Evolutionary conservation across 2,329 filamentous ascomycete genomes (phyloP).

Genomic region (Pseudocercospora ulei): DNA sequence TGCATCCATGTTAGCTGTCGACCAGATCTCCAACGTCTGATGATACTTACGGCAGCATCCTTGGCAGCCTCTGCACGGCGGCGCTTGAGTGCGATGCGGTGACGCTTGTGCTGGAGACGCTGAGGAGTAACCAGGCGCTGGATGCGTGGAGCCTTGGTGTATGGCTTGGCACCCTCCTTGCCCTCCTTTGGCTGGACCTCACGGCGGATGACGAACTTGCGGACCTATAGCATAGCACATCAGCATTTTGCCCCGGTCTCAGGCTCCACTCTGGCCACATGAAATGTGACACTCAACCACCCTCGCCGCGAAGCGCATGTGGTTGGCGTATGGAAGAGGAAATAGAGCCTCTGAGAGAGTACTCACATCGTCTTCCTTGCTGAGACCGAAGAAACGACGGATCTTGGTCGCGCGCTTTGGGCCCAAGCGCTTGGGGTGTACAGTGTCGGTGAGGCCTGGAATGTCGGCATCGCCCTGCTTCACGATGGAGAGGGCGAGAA

Average conservation of each 20-base stretch:
- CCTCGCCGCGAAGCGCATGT: slow-evolving; percentile 6
- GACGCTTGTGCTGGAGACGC: slow-evolving; percentile 99
- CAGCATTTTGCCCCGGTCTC: slow-evolving; percentile 29
- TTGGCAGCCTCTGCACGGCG: slow-evolving; percentile 94
- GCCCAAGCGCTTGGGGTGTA: slow-evolving; percentile 97
- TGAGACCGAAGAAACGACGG: slow-evolving; percentile 98
- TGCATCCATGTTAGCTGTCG: slow-evolving; percentile 42
- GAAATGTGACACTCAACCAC: slow-evolving; percentile 15
- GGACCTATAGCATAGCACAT: slow-evolving; percentile 54
- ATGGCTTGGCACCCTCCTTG: slow-evolving; percentile 89
- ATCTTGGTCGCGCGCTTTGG: slow-evolving; percentile 99
- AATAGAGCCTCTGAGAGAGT: slow-evolving; percentile 38
- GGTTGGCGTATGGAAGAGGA: slow-evolving; percentile 56
- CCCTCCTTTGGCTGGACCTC: slow-evolving; percentile 77
- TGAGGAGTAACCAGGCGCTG: slow-evolving; percentile 99
- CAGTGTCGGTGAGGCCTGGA: slow-evolving; percentile 91
- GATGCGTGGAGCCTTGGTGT: slow-evolving; percentile 99
- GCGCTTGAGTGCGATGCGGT: slow-evolving; percentile 95
- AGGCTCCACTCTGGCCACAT: slow-evolving; percentile 28
- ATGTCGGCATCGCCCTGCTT: slow-evolving; percentile 96
- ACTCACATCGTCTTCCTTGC: slow-evolving; percentile 99
- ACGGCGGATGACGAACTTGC: slow-evolving; percentile 99
- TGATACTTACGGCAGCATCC: slow-evolving; percentile 86
- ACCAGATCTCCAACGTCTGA: neutral
- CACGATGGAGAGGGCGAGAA: slow-evolving; percentile 87